Evolutionary conservation across 1,284 basidiomycete species (phyloP).

Genomic region (Marasmius sp.): DNA sequence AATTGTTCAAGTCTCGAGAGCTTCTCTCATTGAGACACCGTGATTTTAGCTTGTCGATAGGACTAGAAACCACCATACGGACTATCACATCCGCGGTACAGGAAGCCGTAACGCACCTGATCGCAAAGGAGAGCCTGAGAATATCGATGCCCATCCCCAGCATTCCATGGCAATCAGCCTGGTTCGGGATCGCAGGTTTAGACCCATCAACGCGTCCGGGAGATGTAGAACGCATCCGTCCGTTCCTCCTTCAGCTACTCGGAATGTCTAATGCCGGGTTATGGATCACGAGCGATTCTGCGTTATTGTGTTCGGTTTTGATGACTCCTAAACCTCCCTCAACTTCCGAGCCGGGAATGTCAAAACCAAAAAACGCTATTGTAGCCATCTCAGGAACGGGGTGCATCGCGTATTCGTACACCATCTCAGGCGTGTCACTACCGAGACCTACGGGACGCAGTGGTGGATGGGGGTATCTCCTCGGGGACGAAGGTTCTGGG

Average conservation of each 20-base stretch:
- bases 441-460: constrained; percentile 17
- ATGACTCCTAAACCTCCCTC: not conserved
- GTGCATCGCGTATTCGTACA: constrained; percentile 21
- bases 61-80: not conserved
- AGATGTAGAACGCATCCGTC: not conserved
- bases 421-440: constrained; percentile 11
- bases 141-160: not conserved
- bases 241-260: not conserved
- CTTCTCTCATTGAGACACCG: not conserved
- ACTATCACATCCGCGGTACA: not conserved
- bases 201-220: not conserved
- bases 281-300: not conserved
- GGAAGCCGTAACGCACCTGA: not conserved
- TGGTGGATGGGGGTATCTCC: constrained; percentile 26
- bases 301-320: not conserved
- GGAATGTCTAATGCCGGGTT: not conserved
- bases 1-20: too few species aligned
- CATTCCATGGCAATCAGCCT: not conserved
- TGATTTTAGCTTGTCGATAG: not conserved
- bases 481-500: constrained; percentile 25
- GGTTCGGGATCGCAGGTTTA: not conserved
- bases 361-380: constrained; percentile 17
- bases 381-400: constrained; percentile 23
- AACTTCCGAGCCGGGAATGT: not conserved
- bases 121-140: too few species aligned